Evolutionary conservation across 164 flowering plant genomes (phyloP), one percentile per base, ranked within the genome.

Genomic region (Platanus orientalis): DNA sequence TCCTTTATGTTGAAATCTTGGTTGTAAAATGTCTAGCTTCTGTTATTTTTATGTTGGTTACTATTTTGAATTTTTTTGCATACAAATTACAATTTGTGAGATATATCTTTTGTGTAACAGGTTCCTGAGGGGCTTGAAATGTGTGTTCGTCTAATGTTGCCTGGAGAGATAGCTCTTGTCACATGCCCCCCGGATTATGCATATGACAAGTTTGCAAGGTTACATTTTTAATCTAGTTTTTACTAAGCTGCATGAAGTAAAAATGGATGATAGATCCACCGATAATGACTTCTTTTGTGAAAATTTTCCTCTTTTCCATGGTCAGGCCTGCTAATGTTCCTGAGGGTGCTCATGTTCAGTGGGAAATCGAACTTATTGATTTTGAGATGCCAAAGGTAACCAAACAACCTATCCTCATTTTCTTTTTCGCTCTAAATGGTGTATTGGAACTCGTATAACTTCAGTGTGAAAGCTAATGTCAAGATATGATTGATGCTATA

Each of bases 131-230:
- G 99, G 54, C 80, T 95, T 76, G 99, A 95, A 76, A 95, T 95
- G 99, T 84, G 84, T 79, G 93, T 87, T 47, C 90, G 99, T 40
- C 71, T 95, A 62, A 95, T 95, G 99, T 79, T 95, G 54, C 94
- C 99, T 65, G 96, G 89, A 62, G 99, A 92, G 85, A 69, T 82
- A 62, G 85, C 97, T 75, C 81, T 83, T 51, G 97, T 91, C 20
- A 82, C 90, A 42, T 94, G 90, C 70, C 99, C 99, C 47, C 99
- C 99, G 64, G 99, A 95, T 77, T 95, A 89, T 78, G 99, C 99
- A 66, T 95, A 95, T 77, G 99, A 95, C 73, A 95, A 95, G 69
- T 88, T 92, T 74, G 75, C 84, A 20, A 84, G 99, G 98, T 90
- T 69, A 57, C 16, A 28, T 57, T 67, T 65, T 24, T 10, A 42